Evolutionary conservation across 768 basidiomycete genomes (phyloP).

Genomic region (Lepiota venenata): DNA sequence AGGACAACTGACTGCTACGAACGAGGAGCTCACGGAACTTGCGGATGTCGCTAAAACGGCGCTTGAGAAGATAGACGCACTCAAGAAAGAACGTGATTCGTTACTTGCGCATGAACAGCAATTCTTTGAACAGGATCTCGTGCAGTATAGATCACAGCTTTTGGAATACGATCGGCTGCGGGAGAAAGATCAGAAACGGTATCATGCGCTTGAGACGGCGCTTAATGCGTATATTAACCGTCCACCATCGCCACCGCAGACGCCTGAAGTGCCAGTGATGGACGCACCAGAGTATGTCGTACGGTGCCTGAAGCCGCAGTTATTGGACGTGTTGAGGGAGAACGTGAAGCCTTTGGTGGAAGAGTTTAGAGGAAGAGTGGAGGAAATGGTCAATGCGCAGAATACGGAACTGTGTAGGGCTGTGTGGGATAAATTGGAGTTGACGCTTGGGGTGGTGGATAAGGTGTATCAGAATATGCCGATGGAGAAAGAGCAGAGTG

Average conservation of each 20-base stretch:
- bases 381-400: conserved; percentile 17
- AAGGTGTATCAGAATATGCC: conserved; percentile 7
- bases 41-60: not conserved
- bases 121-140: conserved; percentile 1
- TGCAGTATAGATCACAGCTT: conserved; percentile 13
- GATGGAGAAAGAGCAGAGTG: not conserved
- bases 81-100: not conserved
- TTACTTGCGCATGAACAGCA: not conserved
- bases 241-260: conserved; percentile 12
- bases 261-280: not conserved
- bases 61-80: not conserved
- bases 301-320: conserved; percentile 15
- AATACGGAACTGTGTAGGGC: conserved; percentile 17
- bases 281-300: conserved; percentile 15
- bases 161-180: conserved; percentile 10
- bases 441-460: conserved; percentile 16
- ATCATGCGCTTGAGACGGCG: conserved; percentile 17
- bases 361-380: conserved; percentile 14
- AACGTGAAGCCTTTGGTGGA: conserved; percentile 16
- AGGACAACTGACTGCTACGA: not conserved
- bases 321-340: conserved; percentile 13
- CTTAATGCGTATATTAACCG: conserved; percentile 20
- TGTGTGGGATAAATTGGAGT: conserved; percentile 17
- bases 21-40: not conserved
- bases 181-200: conserved; percentile 12